These are phyloP conservation scores for Cordyceps pruinosa DNA, from an alignment of 2,329 filamentous ascomycete genomes.

Conservation along the genomic window DNA sequence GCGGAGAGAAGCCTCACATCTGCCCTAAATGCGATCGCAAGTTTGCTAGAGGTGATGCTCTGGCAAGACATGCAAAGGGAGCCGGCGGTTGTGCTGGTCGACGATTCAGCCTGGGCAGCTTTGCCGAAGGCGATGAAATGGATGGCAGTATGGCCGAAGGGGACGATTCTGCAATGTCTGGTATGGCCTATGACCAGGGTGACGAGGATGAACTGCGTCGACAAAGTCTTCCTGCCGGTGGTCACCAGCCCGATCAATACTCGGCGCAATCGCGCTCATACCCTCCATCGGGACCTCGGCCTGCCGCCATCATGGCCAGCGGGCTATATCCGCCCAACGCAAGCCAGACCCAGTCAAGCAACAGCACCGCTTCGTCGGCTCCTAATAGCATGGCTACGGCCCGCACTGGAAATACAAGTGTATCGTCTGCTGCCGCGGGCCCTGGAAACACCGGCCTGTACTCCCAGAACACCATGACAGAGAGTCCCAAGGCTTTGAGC, in stretches of 20 bases:
- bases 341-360: slow-evolving; percentile 40
- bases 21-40: slow-evolving; percentile 92
- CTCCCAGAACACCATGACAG: slow-evolving; percentile 66
- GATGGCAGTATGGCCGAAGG: slow-evolving; percentile 42
- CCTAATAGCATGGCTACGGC: slow-evolving; percentile 34
- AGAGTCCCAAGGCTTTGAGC: slow-evolving; percentile 79
- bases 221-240: slow-evolving; percentile 61
- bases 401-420: slow-evolving; percentile 43
- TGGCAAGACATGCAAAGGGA: slow-evolving; percentile 92
- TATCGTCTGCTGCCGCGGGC: slow-evolving; percentile 41
- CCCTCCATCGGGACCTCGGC: slow-evolving; percentile 56
- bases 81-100: slow-evolving; percentile 91
- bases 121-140: slow-evolving; percentile 70
- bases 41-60: slow-evolving; percentile 89
- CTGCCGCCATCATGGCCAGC: slow-evolving; percentile 30
- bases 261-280: slow-evolving; percentile 69
- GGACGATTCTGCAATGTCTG: slow-evolving; percentile 52
- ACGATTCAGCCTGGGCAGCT: slow-evolving; percentile 76
- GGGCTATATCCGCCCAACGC: slow-evolving; percentile 54
- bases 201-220: slow-evolving; percentile 59
- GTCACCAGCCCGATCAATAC: slow-evolving; percentile 41
- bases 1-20: slow-evolving; percentile 89
- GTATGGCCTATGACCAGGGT: slow-evolving; percentile 47
- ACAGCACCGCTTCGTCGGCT: slow-evolving; percentile 43
- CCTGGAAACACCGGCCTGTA: slow-evolving; percentile 54